Evolutionary conservation across 2,329 filamentous ascomycete species (phyloP), one percentile per base, ranked within the genome.

Genomic region (Colletotrichum sp.): DNA sequence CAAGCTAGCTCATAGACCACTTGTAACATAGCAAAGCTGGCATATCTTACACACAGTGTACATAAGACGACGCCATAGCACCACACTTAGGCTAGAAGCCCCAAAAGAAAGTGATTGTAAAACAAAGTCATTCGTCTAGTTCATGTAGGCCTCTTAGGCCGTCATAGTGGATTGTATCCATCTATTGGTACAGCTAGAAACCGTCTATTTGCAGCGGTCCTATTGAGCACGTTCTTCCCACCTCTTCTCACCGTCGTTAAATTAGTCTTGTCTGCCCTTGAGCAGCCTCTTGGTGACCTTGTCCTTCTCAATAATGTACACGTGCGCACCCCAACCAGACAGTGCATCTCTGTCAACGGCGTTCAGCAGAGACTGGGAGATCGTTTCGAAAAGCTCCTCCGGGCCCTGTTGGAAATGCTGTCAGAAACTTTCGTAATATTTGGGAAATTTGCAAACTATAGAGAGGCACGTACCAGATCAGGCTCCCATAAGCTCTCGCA

Each of bases 241-340:
- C 63, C 12, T 57, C 32, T 60, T 15, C 48, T 44, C 30, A 60
- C 52, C 48, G 32, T 67, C 64, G 30, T 57, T 25, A 63, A 66
- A 69, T 84, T 95, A 96, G 86, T 98, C 96, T 89, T 98, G 96
- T 89, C 96, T 93, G 84, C 96, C 96, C 93, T 98, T 98, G 86
- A 99, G 90, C 93, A 99, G 92, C 85, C 97, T 92, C 94, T 98
- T 98, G 83, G 97, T 98, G 78, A 99, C 95, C 94, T 98, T 98
- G 89, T 98, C 96, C 92, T 99, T 99, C 90, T 98, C 97, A 86
- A 99, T 98, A 83, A 99, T 98, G 89, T 98, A 99, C 81, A 99
- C 97, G 84, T 99, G 96, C 52, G 97, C 97, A 84, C 97, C 97
- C 97, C 97, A 98, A 79, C 97, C 97, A 48, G 96, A 98, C 78